A percentile compares a stretch with the other conserved stretches of the same genome.
These are phyloP conservation scores for Aspergillus melleus DNA, from an alignment of 2,329 filamentous ascomycete genomes.

Conservation along the genomic window DNA sequence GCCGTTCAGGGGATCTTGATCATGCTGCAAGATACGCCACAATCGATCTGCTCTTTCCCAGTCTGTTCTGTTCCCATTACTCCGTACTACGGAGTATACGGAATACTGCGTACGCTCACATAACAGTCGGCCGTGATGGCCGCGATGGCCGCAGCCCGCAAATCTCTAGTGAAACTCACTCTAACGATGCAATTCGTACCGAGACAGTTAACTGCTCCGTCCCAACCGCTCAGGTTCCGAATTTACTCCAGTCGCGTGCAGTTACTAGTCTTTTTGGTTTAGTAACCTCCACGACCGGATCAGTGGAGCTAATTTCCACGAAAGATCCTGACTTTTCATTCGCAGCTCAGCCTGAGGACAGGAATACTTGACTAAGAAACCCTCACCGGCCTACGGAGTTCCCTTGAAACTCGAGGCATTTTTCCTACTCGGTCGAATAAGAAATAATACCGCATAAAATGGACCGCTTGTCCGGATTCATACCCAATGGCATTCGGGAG, in stretches of 20 bases:
- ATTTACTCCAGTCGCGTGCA: conserved; percentile 10
- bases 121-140: not conserved
- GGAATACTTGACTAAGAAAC: conserved; percentile 11
- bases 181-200: not conserved
- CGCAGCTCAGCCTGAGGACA: conserved; percentile 3
- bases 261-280: conserved; percentile 5
- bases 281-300: conserved; percentile 5
- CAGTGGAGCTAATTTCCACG: conserved; percentile 10
- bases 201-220: not conserved
- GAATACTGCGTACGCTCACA: no score
- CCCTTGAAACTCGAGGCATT: conserved; percentile 13
- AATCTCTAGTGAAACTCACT: no score
- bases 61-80: not conserved
- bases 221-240: not conserved
- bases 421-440: not conserved
- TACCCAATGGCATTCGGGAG: not conserved
- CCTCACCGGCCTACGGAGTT: conserved; percentile 3
- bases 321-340: conserved; percentile 7
- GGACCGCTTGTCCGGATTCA: not conserved
- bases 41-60: not conserved
- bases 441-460: not conserved
- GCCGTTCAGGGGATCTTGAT: not conserved
- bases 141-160: no score
- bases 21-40: not conserved
- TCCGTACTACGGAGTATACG: not conserved